Percentiles rank a stretch among this genome's conserved stretches.
phyloP scores from a whole-genome alignment of 805 yeast genomes.

The Yarrowia alimentaria region DNA sequence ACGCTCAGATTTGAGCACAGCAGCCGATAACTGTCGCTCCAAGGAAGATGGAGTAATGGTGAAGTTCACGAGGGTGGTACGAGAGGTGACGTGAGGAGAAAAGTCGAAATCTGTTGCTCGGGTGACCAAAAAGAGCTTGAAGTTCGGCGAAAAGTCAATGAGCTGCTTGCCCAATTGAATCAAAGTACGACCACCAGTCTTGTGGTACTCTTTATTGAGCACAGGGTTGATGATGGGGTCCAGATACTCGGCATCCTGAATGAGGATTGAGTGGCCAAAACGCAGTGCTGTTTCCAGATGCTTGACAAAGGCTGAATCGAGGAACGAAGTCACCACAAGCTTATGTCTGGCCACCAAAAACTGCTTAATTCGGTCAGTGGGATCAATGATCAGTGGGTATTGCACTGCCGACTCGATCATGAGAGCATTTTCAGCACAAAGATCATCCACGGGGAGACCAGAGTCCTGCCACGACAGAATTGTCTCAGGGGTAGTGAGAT shows the following conservation, averaged over 20 bases:
- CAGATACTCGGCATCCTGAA: conserved; percentile 75
- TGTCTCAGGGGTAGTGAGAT: conserved; percentile 45
- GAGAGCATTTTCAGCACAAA: conserved; percentile 62
- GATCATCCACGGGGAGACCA: too few species aligned
- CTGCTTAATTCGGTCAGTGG: conserved; percentile 50
- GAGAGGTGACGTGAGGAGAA: conserved; percentile 50
- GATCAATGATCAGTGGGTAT: conserved; percentile 70
- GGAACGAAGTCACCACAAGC: conserved; percentile 61
- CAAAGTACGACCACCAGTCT: conserved; percentile 67
- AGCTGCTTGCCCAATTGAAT: conserved; percentile 60
- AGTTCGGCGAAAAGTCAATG: conserved; percentile 65
- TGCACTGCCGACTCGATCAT: conserved; percentile 46
- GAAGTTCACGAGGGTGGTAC: conserved; percentile 62
- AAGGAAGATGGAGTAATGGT: conserved; percentile 67
- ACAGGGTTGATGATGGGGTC: conserved; percentile 72
- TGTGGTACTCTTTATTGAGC: conserved; percentile 57
- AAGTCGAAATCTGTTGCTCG: conserved; percentile 52
- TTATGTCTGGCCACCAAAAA: conserved; percentile 42
- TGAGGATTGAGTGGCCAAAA: conserved; percentile 73
- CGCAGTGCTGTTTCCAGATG: conserved; percentile 76
- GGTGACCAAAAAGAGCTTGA: conserved; percentile 60
- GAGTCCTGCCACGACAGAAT: conserved; percentile 50
- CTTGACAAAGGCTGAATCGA: conserved; percentile 62
- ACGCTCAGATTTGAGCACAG: conserved; percentile 51
- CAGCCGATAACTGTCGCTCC: conserved; percentile 59